Base-by-base conservation (phyloP, 306 rosid species). In the Medicago ruthenica region DNA sequence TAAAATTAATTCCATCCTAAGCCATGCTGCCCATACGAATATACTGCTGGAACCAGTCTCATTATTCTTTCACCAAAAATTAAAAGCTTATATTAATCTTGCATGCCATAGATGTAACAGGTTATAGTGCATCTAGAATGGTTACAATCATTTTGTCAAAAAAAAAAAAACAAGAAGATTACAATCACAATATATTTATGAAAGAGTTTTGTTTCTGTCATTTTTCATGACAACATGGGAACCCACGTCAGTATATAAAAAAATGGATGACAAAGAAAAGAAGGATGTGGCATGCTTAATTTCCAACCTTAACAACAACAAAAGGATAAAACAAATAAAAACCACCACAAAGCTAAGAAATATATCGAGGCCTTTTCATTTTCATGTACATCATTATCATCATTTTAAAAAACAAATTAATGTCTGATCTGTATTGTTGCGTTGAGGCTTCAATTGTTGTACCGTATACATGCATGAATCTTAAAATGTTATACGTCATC, bases 221-320 rank as follows among this genome's bases (percentile, higher is more conserved):
- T 2, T 63, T 84, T 74, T 80, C 45, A 39, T 62, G 27, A 67
- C 17, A 62, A 59, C 71, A 73, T 73, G 72, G 14, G 50, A 44
- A 42, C 60, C 58, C 61, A 77, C 81, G 83, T 74, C 74, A 81
- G 15, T n/a, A 62, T 58, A 14, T 44, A 67, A 41, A 76, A 24
- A 67, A 44, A 40, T 67, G 51, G 15, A 57, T 13, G 53, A 57
- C 58, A 67, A 75, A 70, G 3, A 31, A 54, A 37, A 10, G 6
- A 18, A 59, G 37, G 37, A 48, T 10, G 75, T 36, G 27, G 4
- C 71, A 76, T 41, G 50, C 50, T 64, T 41, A 58, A 64, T 58
- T 71, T 80, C 79, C 78, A 50, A 76, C 71, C 73, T 66, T 58
- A 82, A 82, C 87, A 67, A 82, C 87, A 67, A 64, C 31, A 24